phyloP scores from a whole-genome alignment of 139 green algal genomes.

The Chlamydomonas asymmetrica region DNA sequence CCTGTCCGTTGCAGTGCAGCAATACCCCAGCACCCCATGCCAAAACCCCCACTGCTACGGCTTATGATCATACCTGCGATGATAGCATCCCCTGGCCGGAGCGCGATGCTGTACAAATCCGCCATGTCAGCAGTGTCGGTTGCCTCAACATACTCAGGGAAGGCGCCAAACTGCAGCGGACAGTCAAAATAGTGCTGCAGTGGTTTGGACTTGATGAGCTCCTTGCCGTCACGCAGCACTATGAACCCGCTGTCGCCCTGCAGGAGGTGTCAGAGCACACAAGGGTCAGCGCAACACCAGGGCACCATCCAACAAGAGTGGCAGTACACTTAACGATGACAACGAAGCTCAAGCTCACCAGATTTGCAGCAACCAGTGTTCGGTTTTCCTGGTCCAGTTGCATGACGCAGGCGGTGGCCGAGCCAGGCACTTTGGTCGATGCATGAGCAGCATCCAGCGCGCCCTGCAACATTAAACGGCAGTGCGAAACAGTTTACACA shows the following conservation, averaged over 20 bases:
- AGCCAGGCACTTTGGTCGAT: slow-evolving; percentile 66
- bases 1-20: not conserved
- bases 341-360: slow-evolving; percentile 40
- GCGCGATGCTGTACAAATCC: slow-evolving; percentile 49
- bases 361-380: slow-evolving; percentile 54
- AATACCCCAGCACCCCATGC: not conserved
- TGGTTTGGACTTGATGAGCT: slow-evolving; percentile 46
- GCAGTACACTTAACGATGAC: too few species aligned
- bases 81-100: slow-evolving; percentile 65
- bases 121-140: slow-evolving; percentile 74
- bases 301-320: too few species aligned
- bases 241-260: slow-evolving; percentile 87
- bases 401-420: slow-evolving; percentile 72
- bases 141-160: slow-evolving; percentile 64
- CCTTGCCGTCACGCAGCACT: slow-evolving; percentile 61
- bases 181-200: slow-evolving; percentile 83
- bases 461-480: slow-evolving; percentile 16
- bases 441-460: slow-evolving; percentile 65
- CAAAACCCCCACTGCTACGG: not conserved
- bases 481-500: too few species aligned
- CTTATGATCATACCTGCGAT: slow-evolving; percentile 45
- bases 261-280: too few species aligned
- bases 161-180: slow-evolving; percentile 72
- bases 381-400: slow-evolving; percentile 50
- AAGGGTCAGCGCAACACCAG: too few species aligned